Evolutionary conservation across 495 filamentous ascomycete species (phyloP).

Genomic region (Podospora pseudocomata): DNA sequence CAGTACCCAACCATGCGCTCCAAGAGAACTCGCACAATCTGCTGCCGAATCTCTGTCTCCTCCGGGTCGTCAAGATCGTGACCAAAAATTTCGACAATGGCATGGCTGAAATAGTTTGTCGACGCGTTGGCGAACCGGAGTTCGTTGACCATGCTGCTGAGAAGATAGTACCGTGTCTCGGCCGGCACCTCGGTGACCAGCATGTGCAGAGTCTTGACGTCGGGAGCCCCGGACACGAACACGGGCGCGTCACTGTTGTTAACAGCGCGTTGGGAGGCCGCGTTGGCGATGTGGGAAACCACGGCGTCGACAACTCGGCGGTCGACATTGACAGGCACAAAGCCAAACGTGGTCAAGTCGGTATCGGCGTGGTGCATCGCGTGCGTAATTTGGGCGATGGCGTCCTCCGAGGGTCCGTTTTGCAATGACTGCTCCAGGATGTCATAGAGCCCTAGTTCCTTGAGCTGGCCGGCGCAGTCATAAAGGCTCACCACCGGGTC

Average conservation of each 20-base stretch:
- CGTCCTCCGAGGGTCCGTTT: slow-evolving; percentile 58
- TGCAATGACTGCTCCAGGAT: slow-evolving; percentile 64
- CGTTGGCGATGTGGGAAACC: slow-evolving; percentile 74
- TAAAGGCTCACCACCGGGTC: slow-evolving; percentile 60
- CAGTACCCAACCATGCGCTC: slow-evolving; percentile 86
- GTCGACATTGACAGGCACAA: slow-evolving; percentile 63
- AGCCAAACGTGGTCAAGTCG: slow-evolving; percentile 58
- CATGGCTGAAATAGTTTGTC: slow-evolving; percentile 90
- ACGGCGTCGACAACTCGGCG: slow-evolving; percentile 72
- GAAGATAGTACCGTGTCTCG: slow-evolving; percentile 78
- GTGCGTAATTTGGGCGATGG: slow-evolving; percentile 66
- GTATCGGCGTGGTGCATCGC: slow-evolving; percentile 55
- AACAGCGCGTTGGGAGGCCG: slow-evolving; percentile 56
- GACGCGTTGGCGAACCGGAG: slow-evolving; percentile 84
- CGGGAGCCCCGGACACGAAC: slow-evolving; percentile 68
- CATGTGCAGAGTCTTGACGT: slow-evolving; percentile 68
- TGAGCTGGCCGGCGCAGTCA: slow-evolving; percentile 55
- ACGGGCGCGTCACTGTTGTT: slow-evolving; percentile 55
- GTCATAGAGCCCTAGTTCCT: slow-evolving; percentile 60
- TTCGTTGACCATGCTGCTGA: slow-evolving; percentile 84
- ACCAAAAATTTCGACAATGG: slow-evolving; percentile 82
- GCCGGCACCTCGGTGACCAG: slow-evolving; percentile 69
- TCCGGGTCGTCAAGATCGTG: slow-evolving; percentile 71
- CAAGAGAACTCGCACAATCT: slow-evolving; percentile 80
- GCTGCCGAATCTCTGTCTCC: slow-evolving; percentile 78